phyloP scores from a whole-genome alignment of 495 filamentous ascomycete species.

The Entonaema liquescens region DNA sequence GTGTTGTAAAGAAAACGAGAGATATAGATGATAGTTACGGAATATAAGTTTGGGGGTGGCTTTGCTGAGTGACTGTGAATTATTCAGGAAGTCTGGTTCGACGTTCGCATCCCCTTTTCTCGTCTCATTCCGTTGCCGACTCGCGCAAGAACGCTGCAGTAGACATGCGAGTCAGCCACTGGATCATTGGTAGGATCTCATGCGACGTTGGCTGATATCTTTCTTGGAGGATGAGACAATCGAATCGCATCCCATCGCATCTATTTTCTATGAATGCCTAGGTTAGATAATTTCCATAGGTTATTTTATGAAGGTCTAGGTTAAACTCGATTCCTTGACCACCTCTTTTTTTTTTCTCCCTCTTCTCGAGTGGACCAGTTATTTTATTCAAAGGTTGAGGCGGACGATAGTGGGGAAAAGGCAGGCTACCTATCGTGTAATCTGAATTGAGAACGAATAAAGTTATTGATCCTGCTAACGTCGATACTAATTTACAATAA shows the following conservation, averaged over 20 bases:
- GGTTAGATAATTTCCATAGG: background rate
- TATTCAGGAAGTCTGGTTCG: slow-evolving; percentile 11
- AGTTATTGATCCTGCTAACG: background rate
- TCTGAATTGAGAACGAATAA: slow-evolving; percentile 10
- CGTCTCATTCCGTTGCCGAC: slow-evolving; percentile 33
- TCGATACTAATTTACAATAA: background rate
- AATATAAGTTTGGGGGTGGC: slow-evolving; percentile 20
- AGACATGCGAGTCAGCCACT: slow-evolving; percentile 34
- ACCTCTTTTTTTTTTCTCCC: background rate
- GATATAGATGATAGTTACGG: background rate
- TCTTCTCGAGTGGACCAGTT: background rate
- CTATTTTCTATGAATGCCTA: background rate
- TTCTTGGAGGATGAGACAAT: background rate
- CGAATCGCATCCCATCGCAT: background rate
- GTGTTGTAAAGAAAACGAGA: background rate
- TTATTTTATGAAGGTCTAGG: background rate
- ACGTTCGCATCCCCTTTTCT: slow-evolving; percentile 3
- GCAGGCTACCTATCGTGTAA: slow-evolving; percentile 21
- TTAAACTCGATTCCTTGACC: background rate
- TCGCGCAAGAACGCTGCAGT: slow-evolving; percentile 28
- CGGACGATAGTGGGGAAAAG: slow-evolving; percentile 42
- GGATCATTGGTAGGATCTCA: background rate
- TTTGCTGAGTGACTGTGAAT: slow-evolving; percentile 23
- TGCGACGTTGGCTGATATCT: background rate
- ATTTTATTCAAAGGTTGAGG: slow-evolving; percentile 23